Base-by-base conservation (phyloP, 2,329 filamentous ascomycete genomes). In the Stachybotrys echinatus region DNA sequence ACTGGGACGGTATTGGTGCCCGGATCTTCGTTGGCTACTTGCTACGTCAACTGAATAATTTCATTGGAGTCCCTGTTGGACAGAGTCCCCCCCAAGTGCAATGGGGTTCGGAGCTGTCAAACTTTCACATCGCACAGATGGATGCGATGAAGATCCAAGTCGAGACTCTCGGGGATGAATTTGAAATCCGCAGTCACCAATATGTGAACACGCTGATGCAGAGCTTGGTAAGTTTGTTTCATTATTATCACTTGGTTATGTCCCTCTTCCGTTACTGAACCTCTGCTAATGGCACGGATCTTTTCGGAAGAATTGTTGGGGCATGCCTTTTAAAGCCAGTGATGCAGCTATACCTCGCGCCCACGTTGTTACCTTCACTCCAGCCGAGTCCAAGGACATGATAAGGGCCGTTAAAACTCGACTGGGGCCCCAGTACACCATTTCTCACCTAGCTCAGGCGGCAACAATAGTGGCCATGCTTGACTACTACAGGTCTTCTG, bases 1-100 rank as follows among this genome's bases (percentile, higher is more conserved):
- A 44, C 45, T 51, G 49, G 49, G 49, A 51, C 45, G 49, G 49
- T 21, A 51, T 51, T 27, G 46, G 49, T 14, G 37, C 45, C 17
- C 45, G 49, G 5, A 48, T 48, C 20, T 48, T 48, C 22, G 45
- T 44, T 19, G 49, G 49, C 23, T 37, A 51, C 23, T 23, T 51
- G 23, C 42, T 51, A 5, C 38, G 45, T 12, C 39, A 40, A 12
- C 21, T 51, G 42, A 27, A 8, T 22, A 27, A 45, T n/a, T 45
- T 23, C n/a, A 45, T 45, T 22, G 42, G 42, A 23, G 22, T 22
- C 8, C 20, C 42, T 5, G 42, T 6, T 6, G 40, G 47, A 42
- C 23, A 42, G 20, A 14, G n/a, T 20, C 47, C 38, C 34, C 18
- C 38, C 17, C 27, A 22, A 23, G 18, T 23, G 2, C 22, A 23